Conservation (phyloP, 768 basidiomycete species). For the Suillus alpinus region DNA sequence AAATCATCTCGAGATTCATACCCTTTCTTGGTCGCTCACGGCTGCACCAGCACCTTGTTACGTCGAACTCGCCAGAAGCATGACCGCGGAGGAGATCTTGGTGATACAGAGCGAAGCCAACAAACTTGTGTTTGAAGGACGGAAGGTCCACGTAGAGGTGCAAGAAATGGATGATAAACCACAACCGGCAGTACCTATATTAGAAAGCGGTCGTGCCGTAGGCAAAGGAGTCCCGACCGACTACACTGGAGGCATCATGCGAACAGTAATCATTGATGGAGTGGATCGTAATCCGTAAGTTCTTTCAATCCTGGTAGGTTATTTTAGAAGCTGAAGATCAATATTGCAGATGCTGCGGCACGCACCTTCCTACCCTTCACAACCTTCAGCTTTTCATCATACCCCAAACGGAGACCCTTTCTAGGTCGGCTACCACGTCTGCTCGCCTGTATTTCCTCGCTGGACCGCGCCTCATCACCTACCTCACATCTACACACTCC, state of each 20-base stretch:
- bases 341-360: conserved; percentile 67
- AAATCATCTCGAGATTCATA: conserved; percentile 56
- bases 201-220: conserved; percentile 48
- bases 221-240: conserved; percentile 62
- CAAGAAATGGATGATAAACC: conserved; percentile 53
- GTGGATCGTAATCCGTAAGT: conserved; percentile 78
- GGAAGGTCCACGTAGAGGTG: conserved; percentile 70
- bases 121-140: conserved; percentile 64
- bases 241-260: conserved; percentile 72
- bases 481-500: conserved; percentile 58
- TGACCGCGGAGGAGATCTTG: conserved; percentile 60
- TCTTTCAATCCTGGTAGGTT: conserved; percentile 10
- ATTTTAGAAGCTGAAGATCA: not conserved
- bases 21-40: conserved; percentile 81
- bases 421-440: conserved; percentile 59
- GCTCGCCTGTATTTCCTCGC: conserved; percentile 78
- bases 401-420: conserved; percentile 64
- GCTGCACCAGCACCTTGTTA: conserved; percentile 67
- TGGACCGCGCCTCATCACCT: conserved; percentile 71
- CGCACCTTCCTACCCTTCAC: conserved; percentile 77
- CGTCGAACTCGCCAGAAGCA: conserved; percentile 70
- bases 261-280: conserved; percentile 81
- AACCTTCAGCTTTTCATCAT: conserved; percentile 71
- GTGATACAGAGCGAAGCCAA: conserved; percentile 65
- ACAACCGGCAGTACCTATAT: conserved; percentile 28